phyloP scores from a whole-genome alignment of 208 protist genomes.

The Wallacemonas sp. region DNA sequence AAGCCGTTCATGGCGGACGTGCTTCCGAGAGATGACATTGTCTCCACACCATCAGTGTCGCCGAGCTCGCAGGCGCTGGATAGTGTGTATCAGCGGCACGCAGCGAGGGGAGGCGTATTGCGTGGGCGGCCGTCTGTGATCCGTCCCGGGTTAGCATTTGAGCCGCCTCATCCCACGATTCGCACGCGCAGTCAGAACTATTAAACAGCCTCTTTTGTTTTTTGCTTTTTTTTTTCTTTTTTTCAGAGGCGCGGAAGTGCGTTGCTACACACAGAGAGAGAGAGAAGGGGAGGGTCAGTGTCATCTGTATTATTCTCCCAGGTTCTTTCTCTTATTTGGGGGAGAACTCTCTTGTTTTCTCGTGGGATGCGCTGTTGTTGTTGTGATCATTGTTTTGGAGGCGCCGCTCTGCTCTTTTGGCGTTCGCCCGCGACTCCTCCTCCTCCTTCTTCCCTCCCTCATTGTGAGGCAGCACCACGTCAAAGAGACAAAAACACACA shows the following conservation, averaged over 20 bases:
- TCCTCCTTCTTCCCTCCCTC: not conserved
- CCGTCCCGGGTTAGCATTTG: not conserved
- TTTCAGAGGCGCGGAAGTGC: no score
- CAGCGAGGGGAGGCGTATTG: not conserved
- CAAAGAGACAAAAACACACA: not conserved
- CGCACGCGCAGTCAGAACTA: slow-evolving; percentile 4
- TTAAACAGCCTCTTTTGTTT: no score
- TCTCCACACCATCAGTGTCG: slow-evolving; percentile 10
- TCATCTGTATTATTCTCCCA: no score
- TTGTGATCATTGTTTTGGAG: slow-evolving; percentile 7
- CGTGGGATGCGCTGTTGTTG: not conserved
- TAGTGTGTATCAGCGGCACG: not conserved
- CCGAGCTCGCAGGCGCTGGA: slow-evolving; percentile 6
- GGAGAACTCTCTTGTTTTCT: no score
- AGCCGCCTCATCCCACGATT: slow-evolving; percentile 2
- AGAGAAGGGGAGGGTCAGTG: no score
- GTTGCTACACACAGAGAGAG: no score
- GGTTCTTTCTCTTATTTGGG: no score
- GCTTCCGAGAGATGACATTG: slow-evolving; percentile 3
- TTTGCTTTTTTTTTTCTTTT: no score
- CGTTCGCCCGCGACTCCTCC: slow-evolving; percentile 4
- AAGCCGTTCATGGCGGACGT: slow-evolving; percentile 14
- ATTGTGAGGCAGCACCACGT: slow-evolving; percentile 5
- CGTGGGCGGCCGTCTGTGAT: slow-evolving; percentile 1
- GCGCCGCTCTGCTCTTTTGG: not conserved